A percentile compares a stretch with the other conserved stretches of the same genome.
Evolutionary conservation across 345 rosid genomes (phyloP).

Genomic region (Viola odorata): DNA sequence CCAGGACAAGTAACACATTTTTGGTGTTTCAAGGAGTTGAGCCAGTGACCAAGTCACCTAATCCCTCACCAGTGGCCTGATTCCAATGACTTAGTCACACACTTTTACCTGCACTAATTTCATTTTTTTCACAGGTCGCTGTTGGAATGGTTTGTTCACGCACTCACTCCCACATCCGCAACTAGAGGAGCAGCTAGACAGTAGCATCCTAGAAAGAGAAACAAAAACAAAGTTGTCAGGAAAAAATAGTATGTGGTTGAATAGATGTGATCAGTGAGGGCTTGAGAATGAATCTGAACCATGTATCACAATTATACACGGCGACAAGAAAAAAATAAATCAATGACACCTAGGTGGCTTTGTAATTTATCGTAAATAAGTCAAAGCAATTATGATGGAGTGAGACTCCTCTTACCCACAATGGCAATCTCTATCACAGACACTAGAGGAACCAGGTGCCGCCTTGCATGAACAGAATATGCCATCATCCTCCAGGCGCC

Average conservation of each 20-base stretch:
- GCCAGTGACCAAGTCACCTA: too few species aligned
- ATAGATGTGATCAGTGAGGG: too few species aligned
- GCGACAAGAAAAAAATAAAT: not conserved
- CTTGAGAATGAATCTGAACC: too few species aligned
- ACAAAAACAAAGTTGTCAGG: not conserved
- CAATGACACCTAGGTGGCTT: not conserved
- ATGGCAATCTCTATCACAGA: conserved; percentile 86
- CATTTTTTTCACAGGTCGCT: conserved; percentile 82
- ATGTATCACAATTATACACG: not conserved
- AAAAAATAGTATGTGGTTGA: too few species aligned
- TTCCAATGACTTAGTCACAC: not conserved
- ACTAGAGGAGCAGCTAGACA: conserved; percentile 89
- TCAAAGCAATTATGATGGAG: conserved; percentile 4
- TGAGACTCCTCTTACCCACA: conserved; percentile 67
- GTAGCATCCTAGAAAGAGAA: conserved; percentile 57
- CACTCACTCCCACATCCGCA: conserved; percentile 86
- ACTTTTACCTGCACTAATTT: conserved; percentile 70
- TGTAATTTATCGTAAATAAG: not conserved
- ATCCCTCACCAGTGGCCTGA: too few species aligned
- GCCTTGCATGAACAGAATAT: conserved; percentile 87
- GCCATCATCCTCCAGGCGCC: conserved; percentile 82
- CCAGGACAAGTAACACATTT: conserved; percentile 3
- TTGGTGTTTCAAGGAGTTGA: too few species aligned
- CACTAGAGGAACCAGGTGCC: conserved; percentile 52
- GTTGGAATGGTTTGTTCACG: conserved; percentile 85